These are phyloP conservation scores for Emmonsiellopsis sp. DNA, from an alignment of 2,329 filamentous ascomycete species.

Conservation along the genomic window DNA sequence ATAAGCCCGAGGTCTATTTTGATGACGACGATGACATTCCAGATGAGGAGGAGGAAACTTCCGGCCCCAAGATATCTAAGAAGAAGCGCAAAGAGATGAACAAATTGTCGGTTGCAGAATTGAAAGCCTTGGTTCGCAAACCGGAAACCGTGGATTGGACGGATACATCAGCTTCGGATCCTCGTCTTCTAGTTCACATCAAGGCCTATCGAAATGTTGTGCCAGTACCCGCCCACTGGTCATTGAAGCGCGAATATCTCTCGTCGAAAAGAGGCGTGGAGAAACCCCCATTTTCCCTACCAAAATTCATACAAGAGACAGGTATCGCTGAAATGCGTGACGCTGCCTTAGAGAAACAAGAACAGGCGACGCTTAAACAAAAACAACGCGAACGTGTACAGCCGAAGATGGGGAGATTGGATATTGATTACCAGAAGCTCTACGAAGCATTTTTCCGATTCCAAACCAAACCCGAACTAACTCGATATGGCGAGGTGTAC, in stretches of 20 bases:
- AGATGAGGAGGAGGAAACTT: constrained; percentile 57
- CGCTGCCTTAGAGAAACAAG: constrained; percentile 90
- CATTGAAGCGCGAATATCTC: constrained; percentile 89
- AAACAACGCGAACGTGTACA: constrained; percentile 91
- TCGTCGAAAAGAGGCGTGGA: constrained; percentile 96
- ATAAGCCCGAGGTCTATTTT: constrained; percentile 78
- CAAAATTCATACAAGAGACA: constrained; percentile 94
- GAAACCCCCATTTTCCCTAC: constrained; percentile 84
- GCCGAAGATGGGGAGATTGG: constrained; percentile 91
- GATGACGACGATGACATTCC: constrained; percentile 79
- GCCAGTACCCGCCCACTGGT: constrained; percentile 90
- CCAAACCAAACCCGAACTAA: constrained; percentile 90
- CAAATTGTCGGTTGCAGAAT: constrained; percentile 87
- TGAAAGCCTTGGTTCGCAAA: constrained; percentile 83
- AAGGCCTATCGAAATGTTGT: constrained; percentile 94
- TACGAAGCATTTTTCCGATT: constrained; percentile 98
- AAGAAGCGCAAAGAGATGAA: constrained; percentile 88
- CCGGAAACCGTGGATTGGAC: constrained; percentile 98
- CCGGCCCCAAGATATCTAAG: constrained; percentile 70
- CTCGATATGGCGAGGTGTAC: constrained; percentile 96
- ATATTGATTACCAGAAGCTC: constrained; percentile 96
- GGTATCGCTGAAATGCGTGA: constrained; percentile 98
- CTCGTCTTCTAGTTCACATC: constrained; percentile 81
- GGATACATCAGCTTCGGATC: constrained; percentile 84
- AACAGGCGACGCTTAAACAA: constrained; percentile 82